Conservation (phyloP, 495 filamentous ascomycete species). For the Platismatia glauca region DNA sequence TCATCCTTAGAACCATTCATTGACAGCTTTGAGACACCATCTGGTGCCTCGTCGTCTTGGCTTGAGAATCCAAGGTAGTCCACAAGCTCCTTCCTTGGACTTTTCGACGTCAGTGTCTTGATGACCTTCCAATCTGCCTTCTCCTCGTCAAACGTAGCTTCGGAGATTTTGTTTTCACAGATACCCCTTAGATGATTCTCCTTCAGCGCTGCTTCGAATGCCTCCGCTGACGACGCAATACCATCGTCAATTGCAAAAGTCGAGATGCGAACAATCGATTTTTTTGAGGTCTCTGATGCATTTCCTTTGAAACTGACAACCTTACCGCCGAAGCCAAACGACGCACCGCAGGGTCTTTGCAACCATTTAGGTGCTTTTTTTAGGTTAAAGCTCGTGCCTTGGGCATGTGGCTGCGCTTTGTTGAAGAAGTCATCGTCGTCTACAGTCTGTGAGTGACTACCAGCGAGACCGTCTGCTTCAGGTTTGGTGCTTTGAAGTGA, state of each 20-base stretch:
- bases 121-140: slow-evolving; percentile 94
- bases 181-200: slow-evolving; percentile 68
- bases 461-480: slow-evolving; percentile 40
- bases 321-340: slow-evolving; percentile 95
- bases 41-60: slow-evolving; percentile 42
- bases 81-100: slow-evolving; percentile 69
- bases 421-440: slow-evolving; percentile 97
- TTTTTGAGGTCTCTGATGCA: slow-evolving; percentile 33
- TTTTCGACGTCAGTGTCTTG: slow-evolving; percentile 72
- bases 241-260: slow-evolving; percentile 80
- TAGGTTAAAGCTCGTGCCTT: slow-evolving; percentile 79
- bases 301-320: slow-evolving; percentile 65
- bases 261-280: slow-evolving; percentile 72
- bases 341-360: slow-evolving; percentile 72
- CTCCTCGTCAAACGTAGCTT: slow-evolving; percentile 75
- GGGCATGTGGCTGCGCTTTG: slow-evolving; percentile 81
- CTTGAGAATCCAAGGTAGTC: slow-evolving; percentile 81
- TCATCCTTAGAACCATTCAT: slow-evolving; percentile 39
- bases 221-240: slow-evolving; percentile 72
- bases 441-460: slow-evolving; percentile 55
- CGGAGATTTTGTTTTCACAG: slow-evolving; percentile 66
- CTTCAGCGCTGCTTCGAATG: slow-evolving; percentile 76
- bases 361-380: slow-evolving; percentile 85
- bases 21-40: slow-evolving; percentile 42
- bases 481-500: slow-evolving; percentile 79